phyloP scores from a whole-genome alignment of 2,329 filamentous ascomycete species.

The Botrytis sinoallii region DNA sequence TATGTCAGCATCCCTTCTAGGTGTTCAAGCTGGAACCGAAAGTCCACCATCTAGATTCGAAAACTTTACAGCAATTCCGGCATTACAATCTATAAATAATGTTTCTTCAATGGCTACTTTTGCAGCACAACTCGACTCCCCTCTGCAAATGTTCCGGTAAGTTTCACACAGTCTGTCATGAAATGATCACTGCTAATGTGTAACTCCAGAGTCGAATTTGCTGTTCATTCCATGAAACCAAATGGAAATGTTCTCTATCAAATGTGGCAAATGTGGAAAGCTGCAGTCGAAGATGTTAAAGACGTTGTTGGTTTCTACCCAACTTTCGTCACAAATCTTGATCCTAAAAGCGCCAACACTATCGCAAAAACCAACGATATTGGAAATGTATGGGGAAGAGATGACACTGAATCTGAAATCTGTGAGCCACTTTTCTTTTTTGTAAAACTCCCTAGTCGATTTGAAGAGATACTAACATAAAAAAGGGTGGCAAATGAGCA shows the following conservation, averaged over 20 bases:
- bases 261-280: conserved; percentile 40
- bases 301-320: conserved; percentile 41
- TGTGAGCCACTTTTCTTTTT: conserved; percentile 30
- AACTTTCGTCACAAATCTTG: conserved; percentile 40
- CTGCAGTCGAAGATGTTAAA: conserved; percentile 36
- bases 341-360: conserved; percentile 32
- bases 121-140: conserved; percentile 20
- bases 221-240: conserved; percentile 40
- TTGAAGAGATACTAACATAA: background rate
- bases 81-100: background rate
- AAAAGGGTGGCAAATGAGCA: conserved; percentile 42
- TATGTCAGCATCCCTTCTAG: conserved; percentile 17
- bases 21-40: conserved; percentile 24
- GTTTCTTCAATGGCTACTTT: conserved; percentile 17
- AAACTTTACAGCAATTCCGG: conserved; percentile 24
- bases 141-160: conserved; percentile 24
- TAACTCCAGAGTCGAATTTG: conserved; percentile 32
- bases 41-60: conserved; percentile 21
- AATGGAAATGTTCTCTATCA: conserved; percentile 36
- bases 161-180: background rate
- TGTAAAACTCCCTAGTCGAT: background rate
- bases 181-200: background rate
- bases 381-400: conserved; percentile 42
- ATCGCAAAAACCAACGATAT: conserved; percentile 40
- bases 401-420: conserved; percentile 36